Base-by-base conservation (phyloP, 2,329 filamentous ascomycete genomes). In the Pestalotiopsis sp. region DNA sequence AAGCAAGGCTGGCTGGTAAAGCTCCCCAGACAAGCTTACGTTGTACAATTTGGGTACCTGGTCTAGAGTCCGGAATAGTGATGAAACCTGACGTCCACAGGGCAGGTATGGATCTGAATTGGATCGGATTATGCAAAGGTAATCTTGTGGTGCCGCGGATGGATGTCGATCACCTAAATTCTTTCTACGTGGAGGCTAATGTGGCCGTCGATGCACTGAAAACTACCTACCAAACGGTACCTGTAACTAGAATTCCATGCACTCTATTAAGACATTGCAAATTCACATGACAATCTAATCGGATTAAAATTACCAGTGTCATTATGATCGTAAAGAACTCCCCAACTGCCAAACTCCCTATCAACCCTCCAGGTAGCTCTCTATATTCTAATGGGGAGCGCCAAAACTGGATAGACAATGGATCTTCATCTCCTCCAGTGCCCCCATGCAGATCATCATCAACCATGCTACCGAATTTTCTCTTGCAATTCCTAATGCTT, bases 291-390 rank as follows among this genome's bases (percentile, higher is more conserved):
- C 23, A 27, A 59, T 23, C 9, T 17, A 6, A n/a, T 17, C 6
- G 20, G 17, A 4, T 27, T 13, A 36, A 27, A 27, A 59, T 17
- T 39, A 58, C 36, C 14, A 66, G 17, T 49, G 39, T 56, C 63
- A 66, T 58, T 66, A 45, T 66, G 11, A 31, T 66, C 63, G 20
- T 66, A 27, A 66, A 36, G 13, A 52, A 66, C 41, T 56, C 63
- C 63, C 13, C 31, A 66, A 66, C 41, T 56, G 36, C 49, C 49
- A n/a, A 36, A 57, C 27, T 65, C 25, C 63, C 63, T 31, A 12
- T n/a, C 11, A 66, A 31, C n/a, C 49, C 49, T 17, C 39, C 31
- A 23, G 49, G 63, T 14, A 36, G 27, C 31, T 49, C 23, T 65
- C 62, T 62, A 62, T 62, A 12, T 62, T 36, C 59, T 62, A 62